phyloP scores from a whole-genome alignment of 441 rosid species.

The Pelargonium cotyledonis region DNA sequence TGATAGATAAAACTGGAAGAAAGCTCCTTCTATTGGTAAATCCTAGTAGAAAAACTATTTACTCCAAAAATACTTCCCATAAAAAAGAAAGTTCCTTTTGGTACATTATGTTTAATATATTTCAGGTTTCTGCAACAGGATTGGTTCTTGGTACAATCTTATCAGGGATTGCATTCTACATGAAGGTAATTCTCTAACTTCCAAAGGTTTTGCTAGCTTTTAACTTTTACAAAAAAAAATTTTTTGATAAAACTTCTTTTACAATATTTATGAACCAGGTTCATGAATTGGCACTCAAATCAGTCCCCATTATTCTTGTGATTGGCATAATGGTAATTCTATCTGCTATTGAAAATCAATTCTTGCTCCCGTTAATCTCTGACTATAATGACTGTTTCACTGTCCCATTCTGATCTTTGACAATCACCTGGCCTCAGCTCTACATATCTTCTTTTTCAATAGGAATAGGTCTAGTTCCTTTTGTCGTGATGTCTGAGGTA shows the following conservation, averaged over 20 bases:
- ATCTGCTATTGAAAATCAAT: neutral
- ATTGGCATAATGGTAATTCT: conserved; percentile 66
- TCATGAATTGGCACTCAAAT: conserved; percentile 32
- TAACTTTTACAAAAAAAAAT: neutral
- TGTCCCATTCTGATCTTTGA: neutral
- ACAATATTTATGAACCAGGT: conserved; percentile 27
- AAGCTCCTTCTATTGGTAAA: conserved; percentile 49
- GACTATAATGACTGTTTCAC: neutral
- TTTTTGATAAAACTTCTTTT: no score
- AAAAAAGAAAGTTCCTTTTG: neutral
- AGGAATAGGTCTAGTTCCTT: conserved; percentile 64
- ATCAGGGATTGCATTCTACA: conserved; percentile 42
- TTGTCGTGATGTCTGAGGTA: conserved; percentile 82
- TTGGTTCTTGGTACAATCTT: conserved; percentile 42
- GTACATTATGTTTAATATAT: conserved; percentile 23
- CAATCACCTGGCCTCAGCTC: conserved; percentile 29
- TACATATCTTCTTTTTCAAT: conserved; percentile 41
- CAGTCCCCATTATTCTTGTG: conserved; percentile 70
- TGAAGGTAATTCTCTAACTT: conserved; percentile 36
- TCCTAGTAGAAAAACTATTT: neutral
- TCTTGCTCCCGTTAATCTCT: neutral
- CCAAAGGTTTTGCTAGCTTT: neutral
- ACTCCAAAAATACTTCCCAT: neutral
- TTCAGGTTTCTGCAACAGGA: conserved; percentile 31
- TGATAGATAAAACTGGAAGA: conserved; percentile 56